These are phyloP conservation scores for Ophioceras dolichostomum DNA, from an alignment of 2,329 filamentous ascomycete genomes.

Conservation along the genomic window DNA sequence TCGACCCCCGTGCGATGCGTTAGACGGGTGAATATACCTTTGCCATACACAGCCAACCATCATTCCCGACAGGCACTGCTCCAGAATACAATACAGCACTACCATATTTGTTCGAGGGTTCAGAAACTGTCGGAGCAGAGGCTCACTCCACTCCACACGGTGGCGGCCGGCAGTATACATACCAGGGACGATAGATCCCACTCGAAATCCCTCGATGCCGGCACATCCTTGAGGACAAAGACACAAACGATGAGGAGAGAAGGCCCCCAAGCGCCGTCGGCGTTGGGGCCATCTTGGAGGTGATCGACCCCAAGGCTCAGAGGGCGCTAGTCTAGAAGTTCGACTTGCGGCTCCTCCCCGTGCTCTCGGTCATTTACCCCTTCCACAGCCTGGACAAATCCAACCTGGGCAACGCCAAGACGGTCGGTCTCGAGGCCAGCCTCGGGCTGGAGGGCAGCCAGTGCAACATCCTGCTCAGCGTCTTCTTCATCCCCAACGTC, in stretches of 20 bases:
- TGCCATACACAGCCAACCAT: too few relatives aligned
- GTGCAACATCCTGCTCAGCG: slow-evolving; percentile 59
- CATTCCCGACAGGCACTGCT: too few relatives aligned
- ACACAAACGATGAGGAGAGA: neutral
- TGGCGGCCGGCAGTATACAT: too few relatives aligned
- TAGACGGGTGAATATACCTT: too few relatives aligned
- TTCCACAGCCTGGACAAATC: slow-evolving; percentile 33
- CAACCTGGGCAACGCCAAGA: slow-evolving; percentile 8
- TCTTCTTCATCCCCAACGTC: slow-evolving; percentile 70
- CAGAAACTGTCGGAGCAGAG: too few relatives aligned
- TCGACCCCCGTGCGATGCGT: too few relatives aligned
- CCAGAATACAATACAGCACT: too few relatives aligned
- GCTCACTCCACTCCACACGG: too few relatives aligned
- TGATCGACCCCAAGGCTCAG: slow-evolving; percentile 30
- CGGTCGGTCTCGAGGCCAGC: slow-evolving; percentile 1
- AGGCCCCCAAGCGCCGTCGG: neutral
- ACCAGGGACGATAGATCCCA: too few relatives aligned
- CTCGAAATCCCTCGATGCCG: neutral
- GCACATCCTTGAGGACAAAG: slow-evolving; percentile 1
- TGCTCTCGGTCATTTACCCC: slow-evolving; percentile 42
- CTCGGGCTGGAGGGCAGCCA: slow-evolving; percentile 32
- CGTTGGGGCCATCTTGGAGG: neutral
- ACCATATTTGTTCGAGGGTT: too few relatives aligned
- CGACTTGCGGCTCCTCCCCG: slow-evolving; percentile 38
- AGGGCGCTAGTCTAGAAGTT: slow-evolving; percentile 39